Base-by-base conservation (phyloP, 768 basidiomycete species). In the Lactarius quietus region DNA sequence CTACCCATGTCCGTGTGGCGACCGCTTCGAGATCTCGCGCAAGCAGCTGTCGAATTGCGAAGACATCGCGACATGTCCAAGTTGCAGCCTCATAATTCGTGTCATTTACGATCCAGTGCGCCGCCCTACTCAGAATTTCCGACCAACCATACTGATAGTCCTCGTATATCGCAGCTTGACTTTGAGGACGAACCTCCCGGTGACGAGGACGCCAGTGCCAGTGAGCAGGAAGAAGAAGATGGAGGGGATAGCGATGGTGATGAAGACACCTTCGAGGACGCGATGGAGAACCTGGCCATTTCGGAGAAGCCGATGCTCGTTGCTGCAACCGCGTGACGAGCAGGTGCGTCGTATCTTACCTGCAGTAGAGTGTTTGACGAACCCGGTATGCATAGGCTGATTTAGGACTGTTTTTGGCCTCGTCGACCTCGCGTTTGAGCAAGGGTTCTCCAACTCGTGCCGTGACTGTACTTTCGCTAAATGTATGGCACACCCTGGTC, bases 1-100 rank as follows among this genome's bases (percentile, higher is more conserved):
- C 80, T 97, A 95, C 75, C 96, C 95, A 0, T 99, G 95, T 73
- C 95, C 96, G 1, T 98, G 96, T 73, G 96, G 96, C 10, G 96
- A 99, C 78, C 87, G 95, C 48, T 99, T 98, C 78, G 96, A 98
- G 76, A 98, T 98, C 69, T 86, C 90, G 35, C 85, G 89, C 70
- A 78, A 80, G 67, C 94, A 98, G 76, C 85, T 98, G 8, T 83
- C 86, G 54, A 81, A 94, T 69, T 97, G 86, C 62, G 97, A 98
- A 72, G 97, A 98, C 74, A 86, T 95, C 54, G 96, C 95, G 28
- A 95, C 85, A 58, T 98, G 97, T 79, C 97, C 97, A 0, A 95
- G 93, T 74, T 99, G 97, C 71, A 95, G 93, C 69, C 80, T 98
- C 28, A 83, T 98, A 36, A 93, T 98, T 57, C 80, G 96, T 62